Base-by-base conservation (phyloP, 768 basidiomycete species). In the Xerocomellus dryophilus region DNA sequence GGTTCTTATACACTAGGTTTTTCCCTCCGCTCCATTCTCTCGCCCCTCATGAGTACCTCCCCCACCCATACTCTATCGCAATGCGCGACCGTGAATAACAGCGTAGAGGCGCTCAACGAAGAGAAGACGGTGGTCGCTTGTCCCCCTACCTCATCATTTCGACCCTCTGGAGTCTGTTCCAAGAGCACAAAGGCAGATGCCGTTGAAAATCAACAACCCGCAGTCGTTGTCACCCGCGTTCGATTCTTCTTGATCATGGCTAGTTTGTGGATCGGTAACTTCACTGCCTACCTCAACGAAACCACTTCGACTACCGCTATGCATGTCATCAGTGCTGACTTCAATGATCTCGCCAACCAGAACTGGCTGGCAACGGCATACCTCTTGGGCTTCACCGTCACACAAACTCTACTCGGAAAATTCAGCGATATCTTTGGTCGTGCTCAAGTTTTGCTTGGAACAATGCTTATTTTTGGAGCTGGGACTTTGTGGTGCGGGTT, bases 361-460 rank as follows among this genome's bases (percentile, higher is more conserved):
- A 71, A 71, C 46, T 71, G 70, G 70, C 59, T 71, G 32, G 70
- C 70, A 3, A 71, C 70, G 0, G 66, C 70, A 5, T 71, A 71
- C 53, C 56, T 71, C 54, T 50, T 71, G 60, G 70, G 70, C 27
- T 71, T 71, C 41, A 71, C 72, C 40, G 72, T 73, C 57, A 71
- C 72, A 0, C 70, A 71, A 43, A 71, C 66, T 0, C 54, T 71
- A 1, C 70, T 71, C 10, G 70, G 70, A 51, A 66, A 60, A 34
- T 72, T 71, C 48, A 69, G 72, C 39, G 70, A 71, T 27, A 68
- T 71, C 8, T 71, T 71, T 52, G 70, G 70, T 51, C 70, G 70
- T 40, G 61, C 68, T 7, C 66, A 64, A 18, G 71, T 71, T 1
- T 57, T 73, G 42, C 72, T 73, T 0, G 65, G 61, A 12, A 73